Evolutionary conservation across 2,329 filamentous ascomycete genomes (phyloP), one percentile per base, ranked within the genome.

Genomic region (Exophiala sideris): DNA sequence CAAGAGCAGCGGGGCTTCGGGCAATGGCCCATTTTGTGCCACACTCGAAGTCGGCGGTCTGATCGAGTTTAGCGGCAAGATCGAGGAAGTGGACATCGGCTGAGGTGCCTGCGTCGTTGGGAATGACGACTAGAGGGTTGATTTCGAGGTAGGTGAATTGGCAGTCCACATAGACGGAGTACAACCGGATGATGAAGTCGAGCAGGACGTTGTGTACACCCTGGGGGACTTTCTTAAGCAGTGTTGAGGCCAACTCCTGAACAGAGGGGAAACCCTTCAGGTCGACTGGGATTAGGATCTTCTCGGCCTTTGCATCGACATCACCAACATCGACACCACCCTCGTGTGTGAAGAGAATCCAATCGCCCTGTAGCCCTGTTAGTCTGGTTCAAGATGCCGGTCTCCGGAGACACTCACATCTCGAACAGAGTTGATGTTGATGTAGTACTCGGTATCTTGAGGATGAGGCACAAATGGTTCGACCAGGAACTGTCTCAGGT

Each of bases 81-180:
- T 99, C 94, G 66, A 99, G 85, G 86, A 99, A 99, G 84, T 96
- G 84, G 50, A 99, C 94, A 39, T 91, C 87, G 54, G 94, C 94
- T 55, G 91, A 96, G 65, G 92, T 97, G 71, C 83, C 88, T 67
- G 91, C 86, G 64, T 83, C 87, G 75, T 97, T 97, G 74, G 94
- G 94, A 68, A 99, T 92, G 72, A 96, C 94, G 59, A 99, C 94
- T 62, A 99, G 81, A 66, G 94, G 94, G 85, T 99, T 99, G 82
- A 99, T 99, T 79, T 99, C 94, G 67, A 99, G 90, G 81, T 99
- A 99, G 70, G 94, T 97, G 84, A 99, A 99, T 78, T 99, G 94
- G 85, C 89, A 95, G 82, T 99, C 94, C 63, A 97, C 94, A 71
- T 97, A 99, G 78, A 99, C 94, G 67, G 92, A 94, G 73, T 99